These are phyloP conservation scores for Komagataella kurtzmanii DNA, from an alignment of 805 yeast species.

Conservation along the genomic window DNA sequence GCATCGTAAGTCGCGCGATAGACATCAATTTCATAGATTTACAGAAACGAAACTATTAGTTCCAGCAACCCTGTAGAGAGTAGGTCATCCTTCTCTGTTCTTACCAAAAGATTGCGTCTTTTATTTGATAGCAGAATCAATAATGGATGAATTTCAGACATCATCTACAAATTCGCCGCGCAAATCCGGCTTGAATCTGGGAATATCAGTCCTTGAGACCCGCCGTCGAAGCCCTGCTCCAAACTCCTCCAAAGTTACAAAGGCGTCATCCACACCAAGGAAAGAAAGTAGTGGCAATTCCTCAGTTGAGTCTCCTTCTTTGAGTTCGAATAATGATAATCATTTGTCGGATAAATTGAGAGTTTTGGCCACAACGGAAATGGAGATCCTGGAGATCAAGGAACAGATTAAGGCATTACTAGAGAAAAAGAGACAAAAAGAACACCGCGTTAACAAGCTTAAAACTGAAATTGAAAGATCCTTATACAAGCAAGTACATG, in stretches of 20 bases:
- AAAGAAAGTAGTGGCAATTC: background rate
- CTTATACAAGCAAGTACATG: constrained; percentile 25
- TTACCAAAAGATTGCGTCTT: background rate
- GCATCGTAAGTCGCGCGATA: background rate
- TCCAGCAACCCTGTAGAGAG: background rate
- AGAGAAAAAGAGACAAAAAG: constrained; percentile 24
- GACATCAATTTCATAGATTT: background rate
- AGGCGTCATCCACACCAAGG: background rate
- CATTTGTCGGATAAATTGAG: constrained; percentile 41
- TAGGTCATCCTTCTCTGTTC: background rate
- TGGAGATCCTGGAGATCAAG: constrained; percentile 51
- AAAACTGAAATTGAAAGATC: constrained; percentile 33
- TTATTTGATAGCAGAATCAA: background rate
- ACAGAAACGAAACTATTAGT: background rate
- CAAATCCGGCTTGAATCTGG: constrained; percentile 17
- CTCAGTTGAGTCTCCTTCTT: background rate
- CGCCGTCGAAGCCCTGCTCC: background rate
- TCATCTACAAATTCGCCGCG: constrained; percentile 3
- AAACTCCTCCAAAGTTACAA: background rate
- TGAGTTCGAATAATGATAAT: constrained; percentile 6
- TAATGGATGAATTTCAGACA: background rate
- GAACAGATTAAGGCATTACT: constrained; percentile 34
- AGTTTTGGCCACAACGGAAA: constrained; percentile 53
- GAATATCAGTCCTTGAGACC: constrained; percentile 14
- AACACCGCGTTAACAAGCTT: constrained; percentile 34